Base-by-base conservation (phyloP, 352 stramenopile species). In the Pythium brachiatum region DNA sequence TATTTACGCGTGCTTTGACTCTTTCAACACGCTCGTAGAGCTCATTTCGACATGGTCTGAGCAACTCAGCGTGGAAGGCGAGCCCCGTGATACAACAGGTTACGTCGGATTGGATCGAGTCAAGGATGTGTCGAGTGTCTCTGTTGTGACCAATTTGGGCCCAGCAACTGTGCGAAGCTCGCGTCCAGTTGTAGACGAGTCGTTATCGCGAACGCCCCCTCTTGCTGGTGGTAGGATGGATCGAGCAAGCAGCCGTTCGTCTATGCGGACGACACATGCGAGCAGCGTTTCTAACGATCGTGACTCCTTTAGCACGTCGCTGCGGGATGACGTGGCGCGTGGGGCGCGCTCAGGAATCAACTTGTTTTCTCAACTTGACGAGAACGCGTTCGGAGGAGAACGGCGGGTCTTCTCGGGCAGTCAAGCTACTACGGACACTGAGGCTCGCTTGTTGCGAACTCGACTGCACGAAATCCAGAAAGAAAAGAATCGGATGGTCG, bases 1-100 rank as follows among this genome's bases (percentile, higher is more conserved):
- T 71, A 88, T 96, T 64, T 94, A 96, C 61, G 84, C 84, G 16
- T 96, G 87, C 32, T 96, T 94, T 66, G 87, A 96, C 70, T 96
- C 87, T 29, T 96, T 94, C 68, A 92, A 91, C 62, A 93, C 84
- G 8, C 68, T 96, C 39, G 75, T 93, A 20, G 81, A 94, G 59
- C 56, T 94, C 15, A 57, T 89, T 3, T 86, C 74, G 9, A 80
- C 68, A 18, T 94, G 82, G 83, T 77, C 72, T 3, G 84, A 94
- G 20, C 79, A 94, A 46, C 61, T 94, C 21, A 76, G 80, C 18
- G 69, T 88, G 41, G 75, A 87, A 63, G 53, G 50, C 7, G 72
- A 88, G 41, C 82, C 83, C 11, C 70, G 72, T 9, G 83, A 94
- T 55, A 89, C 78, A 25, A 89, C 81, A 53, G 85, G 79, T 6